Evolutionary conservation across 257 asterid genomes (phyloP).

Genomic region (Gardenia jasminoides): DNA sequence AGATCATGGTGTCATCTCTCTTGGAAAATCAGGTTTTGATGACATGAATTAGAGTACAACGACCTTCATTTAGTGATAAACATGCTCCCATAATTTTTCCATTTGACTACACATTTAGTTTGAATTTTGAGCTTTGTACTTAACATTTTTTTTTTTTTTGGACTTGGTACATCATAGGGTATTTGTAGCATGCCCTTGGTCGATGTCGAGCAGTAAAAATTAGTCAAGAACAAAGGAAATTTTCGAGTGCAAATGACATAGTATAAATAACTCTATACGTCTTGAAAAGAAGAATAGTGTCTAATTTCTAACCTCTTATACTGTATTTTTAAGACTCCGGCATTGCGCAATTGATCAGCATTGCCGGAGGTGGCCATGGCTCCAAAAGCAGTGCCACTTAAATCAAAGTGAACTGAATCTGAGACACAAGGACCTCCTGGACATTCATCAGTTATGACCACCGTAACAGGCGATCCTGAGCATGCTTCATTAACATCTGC

Average conservation of each 20-base stretch:
- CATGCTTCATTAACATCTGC: constrained; percentile 33
- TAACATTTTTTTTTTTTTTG: too few species aligned
- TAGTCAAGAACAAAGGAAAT: not conserved
- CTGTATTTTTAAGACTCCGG: constrained; percentile 59
- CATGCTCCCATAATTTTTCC: not conserved
- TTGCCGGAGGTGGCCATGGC: constrained; percentile 63
- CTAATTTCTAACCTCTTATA: constrained; percentile 44
- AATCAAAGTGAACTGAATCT: constrained; percentile 59
- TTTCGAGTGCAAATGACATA: not conserved
- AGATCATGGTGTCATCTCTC: too few species aligned
- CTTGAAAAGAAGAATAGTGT: not conserved
- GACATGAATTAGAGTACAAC: too few species aligned
- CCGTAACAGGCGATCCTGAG: constrained; percentile 82
- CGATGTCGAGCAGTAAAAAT: too few species aligned
- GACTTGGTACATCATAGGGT: not conserved
- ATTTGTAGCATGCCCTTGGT: not conserved
- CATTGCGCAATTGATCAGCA: constrained; percentile 53
- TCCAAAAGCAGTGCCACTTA: constrained; percentile 86
- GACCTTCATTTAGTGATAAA: too few species aligned
- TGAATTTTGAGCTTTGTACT: not conserved
- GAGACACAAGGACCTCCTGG: constrained; percentile 56
- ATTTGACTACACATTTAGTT: too few species aligned
- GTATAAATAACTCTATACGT: too few species aligned
- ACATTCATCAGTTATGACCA: constrained; percentile 69
- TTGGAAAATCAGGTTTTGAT: too few species aligned